Evolutionary conservation across 805 yeast species (phyloP).

Genomic region (Saturnispora silvae): DNA sequence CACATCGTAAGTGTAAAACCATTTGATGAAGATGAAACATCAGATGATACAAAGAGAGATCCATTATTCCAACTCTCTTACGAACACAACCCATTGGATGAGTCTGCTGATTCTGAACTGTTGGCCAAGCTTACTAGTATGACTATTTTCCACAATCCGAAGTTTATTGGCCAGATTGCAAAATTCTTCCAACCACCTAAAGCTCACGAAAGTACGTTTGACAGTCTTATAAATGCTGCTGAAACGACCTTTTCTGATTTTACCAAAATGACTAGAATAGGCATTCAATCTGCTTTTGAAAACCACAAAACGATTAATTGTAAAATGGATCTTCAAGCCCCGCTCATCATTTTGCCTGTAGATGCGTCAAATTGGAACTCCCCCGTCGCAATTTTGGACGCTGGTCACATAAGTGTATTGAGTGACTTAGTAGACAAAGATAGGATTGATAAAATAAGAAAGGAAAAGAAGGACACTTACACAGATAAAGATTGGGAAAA

Average conservation of each 20-base stretch:
- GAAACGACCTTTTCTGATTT: slow-evolving; percentile 89
- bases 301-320: slow-evolving; percentile 88
- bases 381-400: slow-evolving; percentile 86
- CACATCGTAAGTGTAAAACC: slow-evolving; percentile 81
- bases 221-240: slow-evolving; percentile 87
- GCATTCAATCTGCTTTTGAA: slow-evolving; percentile 85
- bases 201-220: slow-evolving; percentile 76
- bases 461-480: slow-evolving; percentile 44
- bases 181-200: slow-evolving; percentile 80
- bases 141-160: slow-evolving; percentile 84
- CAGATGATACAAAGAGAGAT: slow-evolving; percentile 9
- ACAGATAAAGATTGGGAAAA: slow-evolving; percentile 63
- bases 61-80: slow-evolving; percentile 77
- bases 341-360: slow-evolving; percentile 76
- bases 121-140: slow-evolving; percentile 70
- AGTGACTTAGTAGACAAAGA: slow-evolving; percentile 72
- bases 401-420: slow-evolving; percentile 81
- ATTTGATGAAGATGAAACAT: slow-evolving; percentile 26
- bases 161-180: slow-evolving; percentile 63
- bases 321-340: slow-evolving; percentile 86
- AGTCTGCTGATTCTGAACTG: slow-evolving; percentile 69
- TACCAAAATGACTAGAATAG: slow-evolving; percentile 81
- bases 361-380: slow-evolving; percentile 71
- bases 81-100: slow-evolving; percentile 81
- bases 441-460: slow-evolving; percentile 57